Base-by-base conservation (phyloP, 2,329 filamentous ascomycete species). In the Cladophialophora immunda region DNA sequence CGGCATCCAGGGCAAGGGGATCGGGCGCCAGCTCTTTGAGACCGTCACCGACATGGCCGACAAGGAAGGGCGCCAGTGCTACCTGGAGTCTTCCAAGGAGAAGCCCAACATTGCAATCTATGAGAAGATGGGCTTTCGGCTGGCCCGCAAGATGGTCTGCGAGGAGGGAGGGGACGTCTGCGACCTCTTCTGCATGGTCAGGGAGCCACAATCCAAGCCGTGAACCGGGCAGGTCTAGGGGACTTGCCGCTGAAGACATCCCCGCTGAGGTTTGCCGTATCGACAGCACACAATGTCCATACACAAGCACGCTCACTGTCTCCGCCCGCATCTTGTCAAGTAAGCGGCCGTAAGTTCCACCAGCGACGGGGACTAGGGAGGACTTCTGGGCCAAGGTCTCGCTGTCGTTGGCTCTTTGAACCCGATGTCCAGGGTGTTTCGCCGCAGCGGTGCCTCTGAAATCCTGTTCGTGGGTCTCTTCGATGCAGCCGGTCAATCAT, bases 31-130 rank as follows among this genome's bases (percentile, higher is more conserved):
- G 68, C 77, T 92, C 72, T 89, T 92, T 79, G 81, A 87, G 71
- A 81, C 83, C 52, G 88, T 92, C 6, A 87, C 89, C 17, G 81
- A 84, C 47, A 79, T 80, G 73, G 90, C 90, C 9, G 90, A 93
- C 76, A 77, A 77, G 4, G 88, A 92, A 74, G 85, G 86, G 0
- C 83, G 86, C 73, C 83, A 80, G 62, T 92, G 90, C 73, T 92
- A 92, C 76, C 78, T 93, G 65, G 90, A 93, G 77, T 91, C 89
- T 34, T 90, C 87, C 67, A 86, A 88, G 62, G 86, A 86, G 41
- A 83, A 85, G 67, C 90, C 90, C 0, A 93, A 92, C 72, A 84
- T 90, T 75, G 81, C 84, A 34, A 92, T 93, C 25, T 93, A 93
- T 75, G 85, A 89, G 71, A 84, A 83, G 65, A 85, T 92, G 82